These are phyloP conservation scores for Tolypocladium paradoxum DNA, from an alignment of 2,329 filamentous ascomycete genomes.

Conservation along the genomic window DNA sequence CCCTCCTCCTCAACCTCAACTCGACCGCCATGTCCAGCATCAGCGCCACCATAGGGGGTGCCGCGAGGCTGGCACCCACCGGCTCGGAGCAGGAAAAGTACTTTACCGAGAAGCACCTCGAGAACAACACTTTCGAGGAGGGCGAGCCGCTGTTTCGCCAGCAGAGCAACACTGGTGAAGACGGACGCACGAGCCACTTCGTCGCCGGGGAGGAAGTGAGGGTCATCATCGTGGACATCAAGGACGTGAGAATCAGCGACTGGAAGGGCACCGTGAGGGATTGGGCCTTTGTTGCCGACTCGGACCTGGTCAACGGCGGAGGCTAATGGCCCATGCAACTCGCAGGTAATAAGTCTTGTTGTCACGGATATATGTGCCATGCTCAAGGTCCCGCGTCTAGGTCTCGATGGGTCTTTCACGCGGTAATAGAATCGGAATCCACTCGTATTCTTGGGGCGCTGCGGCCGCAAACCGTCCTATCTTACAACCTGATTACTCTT, in stretches of 20 bases:
- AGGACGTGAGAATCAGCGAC: constrained; percentile 79
- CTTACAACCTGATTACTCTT: background rate
- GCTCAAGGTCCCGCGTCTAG: background rate
- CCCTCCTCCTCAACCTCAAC: constrained; percentile 82
- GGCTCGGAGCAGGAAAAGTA: constrained; percentile 76
- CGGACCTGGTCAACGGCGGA: constrained; percentile 29
- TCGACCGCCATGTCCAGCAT: constrained; percentile 79
- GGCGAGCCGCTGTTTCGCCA: constrained; percentile 20
- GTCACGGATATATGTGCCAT: background rate
- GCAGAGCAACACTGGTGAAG: constrained; percentile 28
- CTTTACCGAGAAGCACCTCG: constrained; percentile 73
- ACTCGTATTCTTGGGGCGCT: background rate
- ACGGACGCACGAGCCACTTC: constrained; percentile 53
- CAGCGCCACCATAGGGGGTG: constrained; percentile 87
- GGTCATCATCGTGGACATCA: constrained; percentile 77
- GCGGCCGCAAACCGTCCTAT: background rate
- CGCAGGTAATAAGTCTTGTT: background rate
- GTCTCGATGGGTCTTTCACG: background rate
- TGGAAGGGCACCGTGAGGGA: constrained; percentile 93
- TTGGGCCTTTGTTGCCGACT: constrained; percentile 42
- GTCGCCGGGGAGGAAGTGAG: constrained; percentile 74
- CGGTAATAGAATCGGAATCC: background rate
- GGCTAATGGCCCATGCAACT: background rate
- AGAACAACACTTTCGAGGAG: constrained; percentile 81
- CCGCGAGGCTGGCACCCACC: constrained; percentile 58